These are phyloP conservation scores for Ogataea salicorniae DNA, from an alignment of 805 yeast genomes.

Conservation along the genomic window DNA sequence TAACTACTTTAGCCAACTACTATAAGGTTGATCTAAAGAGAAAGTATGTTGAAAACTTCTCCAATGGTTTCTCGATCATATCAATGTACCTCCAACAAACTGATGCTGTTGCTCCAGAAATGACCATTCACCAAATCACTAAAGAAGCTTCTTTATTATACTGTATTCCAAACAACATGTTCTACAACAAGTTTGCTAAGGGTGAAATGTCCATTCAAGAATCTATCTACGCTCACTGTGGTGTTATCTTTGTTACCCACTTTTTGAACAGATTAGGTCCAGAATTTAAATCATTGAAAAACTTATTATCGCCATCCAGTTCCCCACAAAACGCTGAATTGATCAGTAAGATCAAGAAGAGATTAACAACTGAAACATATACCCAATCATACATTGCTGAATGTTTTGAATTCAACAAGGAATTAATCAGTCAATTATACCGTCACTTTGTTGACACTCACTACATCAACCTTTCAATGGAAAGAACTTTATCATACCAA, in stretches of 20 bases:
- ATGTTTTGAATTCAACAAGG: conserved; percentile 64
- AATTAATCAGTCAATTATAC: conserved; percentile 74
- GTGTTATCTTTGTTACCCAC: conserved; percentile 87
- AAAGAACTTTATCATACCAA: conserved; percentile 80
- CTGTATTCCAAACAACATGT: conserved; percentile 83
- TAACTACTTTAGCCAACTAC: conserved; percentile 81
- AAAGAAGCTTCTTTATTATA: conserved; percentile 91
- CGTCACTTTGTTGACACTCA: conserved; percentile 89
- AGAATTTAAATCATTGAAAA: conserved; percentile 68
- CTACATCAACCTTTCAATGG: conserved; percentile 66
- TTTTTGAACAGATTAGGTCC: conserved; percentile 92
- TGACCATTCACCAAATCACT: conserved; percentile 81
- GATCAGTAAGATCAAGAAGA: conserved; percentile 72
- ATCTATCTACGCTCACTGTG: conserved; percentile 90
- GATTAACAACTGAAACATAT: conserved; percentile 89
- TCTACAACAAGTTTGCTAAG: conserved; percentile 64
- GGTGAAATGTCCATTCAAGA: conserved; percentile 90
- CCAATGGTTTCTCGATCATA: conserved; percentile 80
- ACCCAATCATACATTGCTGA: conserved; percentile 80
- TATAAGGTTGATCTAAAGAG: conserved; percentile 80
- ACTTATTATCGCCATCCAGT: conserved; percentile 56
- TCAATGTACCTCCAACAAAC: conserved; percentile 78
- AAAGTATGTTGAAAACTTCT: conserved; percentile 90
- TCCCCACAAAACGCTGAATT: conserved; percentile 70
- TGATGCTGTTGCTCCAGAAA: conserved; percentile 49